Evolutionary conservation across 148 eudicot genomes (phyloP).

Genomic region (Beta vulgaris): DNA sequence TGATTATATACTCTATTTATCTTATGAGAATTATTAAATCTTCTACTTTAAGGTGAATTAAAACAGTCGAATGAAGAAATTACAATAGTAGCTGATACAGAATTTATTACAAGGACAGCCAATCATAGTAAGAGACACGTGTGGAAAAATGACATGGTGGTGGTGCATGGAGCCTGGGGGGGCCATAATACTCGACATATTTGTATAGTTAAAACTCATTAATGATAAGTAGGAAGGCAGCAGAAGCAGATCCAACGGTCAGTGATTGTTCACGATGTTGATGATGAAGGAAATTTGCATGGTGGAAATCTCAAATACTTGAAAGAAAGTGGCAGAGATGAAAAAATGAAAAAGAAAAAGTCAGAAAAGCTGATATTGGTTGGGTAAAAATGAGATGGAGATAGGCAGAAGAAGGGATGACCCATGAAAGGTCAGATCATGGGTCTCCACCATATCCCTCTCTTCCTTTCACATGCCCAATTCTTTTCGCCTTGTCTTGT

Average conservation of each 20-base stretch:
- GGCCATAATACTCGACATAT: not conserved
- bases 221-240: not conserved
- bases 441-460: constrained; percentile 22
- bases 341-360: not conserved
- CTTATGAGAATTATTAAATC: too few relatives aligned
- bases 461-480: constrained; percentile 19
- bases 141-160: not conserved
- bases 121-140: not conserved
- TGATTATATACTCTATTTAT: too few relatives aligned
- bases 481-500: constrained; percentile 20
- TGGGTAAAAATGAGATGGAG: not conserved
- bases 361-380: not conserved
- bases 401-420: constrained; percentile 11
- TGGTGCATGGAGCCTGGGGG: not conserved
- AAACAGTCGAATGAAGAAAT: too few relatives aligned
- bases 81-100: too few relatives aligned
- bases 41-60: too few relatives aligned
- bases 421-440: constrained; percentile 28
- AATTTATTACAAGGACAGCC: too few relatives aligned
- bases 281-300: not conserved
- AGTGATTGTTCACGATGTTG: not conserved
- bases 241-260: constrained; percentile 13
- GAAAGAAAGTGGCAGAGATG: constrained; percentile 15
- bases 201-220: not conserved
- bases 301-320: not conserved